Evolutionary conservation across 2,329 filamentous ascomycete species (phyloP).

Genomic region (Diaporthe aspalathi): DNA sequence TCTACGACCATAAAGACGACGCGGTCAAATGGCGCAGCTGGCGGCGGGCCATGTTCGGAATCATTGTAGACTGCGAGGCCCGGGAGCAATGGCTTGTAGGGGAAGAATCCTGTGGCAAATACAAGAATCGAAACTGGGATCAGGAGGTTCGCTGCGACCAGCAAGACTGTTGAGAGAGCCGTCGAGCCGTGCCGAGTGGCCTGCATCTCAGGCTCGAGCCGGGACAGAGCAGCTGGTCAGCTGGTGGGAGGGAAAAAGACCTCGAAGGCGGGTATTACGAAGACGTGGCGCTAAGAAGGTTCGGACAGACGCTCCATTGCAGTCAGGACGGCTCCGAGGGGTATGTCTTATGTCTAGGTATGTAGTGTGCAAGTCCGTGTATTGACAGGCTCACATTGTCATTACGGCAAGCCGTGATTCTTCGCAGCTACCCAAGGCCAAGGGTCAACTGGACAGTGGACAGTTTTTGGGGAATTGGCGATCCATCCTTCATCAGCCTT

Average conservation of each 20-base stretch:
- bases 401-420: constrained; percentile 22
- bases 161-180: constrained; percentile 54
- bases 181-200: constrained; percentile 45
- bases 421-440: constrained; percentile 2
- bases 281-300: constrained; percentile 25
- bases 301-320: constrained; percentile 37
- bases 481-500: constrained; percentile 38
- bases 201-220: constrained; percentile 42
- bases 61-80: constrained; percentile 79
- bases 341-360: too few relatives aligned
- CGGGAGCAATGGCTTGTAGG: constrained; percentile 93
- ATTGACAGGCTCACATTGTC: constrained; percentile 23
- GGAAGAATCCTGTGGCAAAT: constrained; percentile 95
- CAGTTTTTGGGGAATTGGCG: constrained; percentile 29
- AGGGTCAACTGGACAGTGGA: constrained; percentile 27
- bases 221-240: background rate
- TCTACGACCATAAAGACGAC: constrained; percentile 98
- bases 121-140: constrained; percentile 79
- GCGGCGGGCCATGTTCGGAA: constrained; percentile 64
- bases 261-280: background rate
- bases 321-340: background rate
- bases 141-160: constrained; percentile 78
- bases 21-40: constrained; percentile 82
- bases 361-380: background rate
- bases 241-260: background rate